A percentile compares a stretch with the other conserved stretches of the same genome.
phyloP scores from a whole-genome alignment of 1,139 yeast species.

The Lizanozyma gosingica region DNA sequence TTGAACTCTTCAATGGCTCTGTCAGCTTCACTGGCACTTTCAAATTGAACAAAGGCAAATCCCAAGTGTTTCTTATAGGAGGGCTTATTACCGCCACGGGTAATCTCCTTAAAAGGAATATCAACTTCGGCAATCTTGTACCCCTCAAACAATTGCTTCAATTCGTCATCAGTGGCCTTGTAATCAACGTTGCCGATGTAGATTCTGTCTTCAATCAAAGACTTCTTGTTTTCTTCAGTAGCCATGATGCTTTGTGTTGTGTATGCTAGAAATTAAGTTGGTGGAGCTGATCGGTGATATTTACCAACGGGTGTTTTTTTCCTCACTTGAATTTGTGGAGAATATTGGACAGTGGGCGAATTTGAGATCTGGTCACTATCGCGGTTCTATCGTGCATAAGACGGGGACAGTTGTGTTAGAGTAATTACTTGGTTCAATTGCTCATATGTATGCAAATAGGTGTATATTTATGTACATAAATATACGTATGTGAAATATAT shows the following conservation, averaged over 20 bases:
- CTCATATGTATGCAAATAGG: too few relatives aligned
- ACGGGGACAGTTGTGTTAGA: too few relatives aligned
- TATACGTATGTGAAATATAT: too few relatives aligned
- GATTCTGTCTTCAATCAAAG: conserved; percentile 6
- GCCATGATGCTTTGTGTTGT: not conserved
- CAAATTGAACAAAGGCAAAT: conserved; percentile 47
- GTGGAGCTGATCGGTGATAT: too few relatives aligned
- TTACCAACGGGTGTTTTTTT: too few relatives aligned
- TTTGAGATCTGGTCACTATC: too few relatives aligned
- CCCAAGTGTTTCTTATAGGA: conserved; percentile 36
- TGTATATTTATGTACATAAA: too few relatives aligned
- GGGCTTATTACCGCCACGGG: conserved; percentile 18
- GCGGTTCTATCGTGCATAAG: too few relatives aligned
- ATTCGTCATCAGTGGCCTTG: conserved; percentile 44
- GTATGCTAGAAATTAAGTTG: too few relatives aligned
- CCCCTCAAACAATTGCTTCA: conserved; percentile 32
- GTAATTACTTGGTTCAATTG: too few relatives aligned
- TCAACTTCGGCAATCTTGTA: conserved; percentile 26
- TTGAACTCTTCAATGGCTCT: conserved; percentile 36
- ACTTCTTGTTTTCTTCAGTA: not conserved
- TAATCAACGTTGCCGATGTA: conserved; percentile 47
- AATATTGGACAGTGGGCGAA: too few relatives aligned
- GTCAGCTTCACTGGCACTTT: conserved; percentile 34
- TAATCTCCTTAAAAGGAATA: conserved; percentile 30
- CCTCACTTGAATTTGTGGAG: not conserved